Evolutionary conservation across 169 alveolate species (phyloP).

Genomic region (Plasmodium gonderi): DNA sequence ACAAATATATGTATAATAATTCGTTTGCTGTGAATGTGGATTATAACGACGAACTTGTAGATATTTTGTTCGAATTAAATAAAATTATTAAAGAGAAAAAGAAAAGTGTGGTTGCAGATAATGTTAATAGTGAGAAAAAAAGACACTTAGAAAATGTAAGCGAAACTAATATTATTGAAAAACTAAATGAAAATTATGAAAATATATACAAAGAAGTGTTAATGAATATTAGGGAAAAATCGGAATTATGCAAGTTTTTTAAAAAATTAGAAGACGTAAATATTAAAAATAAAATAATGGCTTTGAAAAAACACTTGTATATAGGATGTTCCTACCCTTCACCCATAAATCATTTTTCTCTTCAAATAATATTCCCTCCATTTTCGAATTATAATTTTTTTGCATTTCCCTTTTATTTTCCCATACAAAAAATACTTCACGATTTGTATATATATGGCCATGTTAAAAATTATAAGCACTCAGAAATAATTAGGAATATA

Average conservation of each 20-base stretch:
- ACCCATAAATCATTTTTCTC: slow-evolving; percentile 73
- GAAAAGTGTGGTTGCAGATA: background rate
- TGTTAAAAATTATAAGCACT: slow-evolving; percentile 66
- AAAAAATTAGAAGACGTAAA: slow-evolving; percentile 50
- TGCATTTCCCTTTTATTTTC: slow-evolving; percentile 65
- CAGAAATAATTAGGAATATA: slow-evolving; percentile 59
- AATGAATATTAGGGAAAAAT: slow-evolving; percentile 13
- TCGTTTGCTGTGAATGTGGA: background rate
- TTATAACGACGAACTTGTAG: slow-evolving; percentile 61
- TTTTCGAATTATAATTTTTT: slow-evolving; percentile 66
- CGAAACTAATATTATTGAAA: slow-evolving; percentile 64
- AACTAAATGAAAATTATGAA: slow-evolving; percentile 48
- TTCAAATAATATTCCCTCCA: slow-evolving; percentile 70
- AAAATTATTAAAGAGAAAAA: slow-evolving; percentile 56
- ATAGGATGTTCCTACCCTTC: slow-evolving; percentile 67
- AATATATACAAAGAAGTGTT: slow-evolving; percentile 58
- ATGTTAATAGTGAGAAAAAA: background rate
- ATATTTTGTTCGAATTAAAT: slow-evolving; percentile 39
- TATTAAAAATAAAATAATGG: slow-evolving; percentile 47
- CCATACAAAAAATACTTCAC: slow-evolving; percentile 60
- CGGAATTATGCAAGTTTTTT: slow-evolving; percentile 33
- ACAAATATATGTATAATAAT: slow-evolving; percentile 51
- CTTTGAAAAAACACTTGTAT: slow-evolving; percentile 54
- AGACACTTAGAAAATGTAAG: slow-evolving; percentile 25
- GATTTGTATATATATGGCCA: slow-evolving; percentile 73